Evolutionary conservation across 2,329 filamentous ascomycete species (phyloP).

Genomic region (Nakataea oryzae): DNA sequence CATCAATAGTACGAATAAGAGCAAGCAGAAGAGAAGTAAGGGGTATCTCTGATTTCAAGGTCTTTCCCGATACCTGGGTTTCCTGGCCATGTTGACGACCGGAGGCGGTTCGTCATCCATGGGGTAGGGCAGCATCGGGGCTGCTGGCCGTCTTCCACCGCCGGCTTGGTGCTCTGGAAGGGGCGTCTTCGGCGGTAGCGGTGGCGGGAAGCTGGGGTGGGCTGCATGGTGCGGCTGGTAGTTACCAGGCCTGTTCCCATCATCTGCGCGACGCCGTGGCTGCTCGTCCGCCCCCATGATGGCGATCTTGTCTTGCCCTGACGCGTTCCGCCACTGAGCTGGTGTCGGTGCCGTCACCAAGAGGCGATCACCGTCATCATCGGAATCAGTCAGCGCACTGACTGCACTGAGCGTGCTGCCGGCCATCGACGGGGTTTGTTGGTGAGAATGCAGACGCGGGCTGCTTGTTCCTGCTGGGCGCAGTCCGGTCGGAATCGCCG

Average conservation of each 20-base stretch:
- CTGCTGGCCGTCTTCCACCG: constrained; percentile 19
- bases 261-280: constrained; percentile 27
- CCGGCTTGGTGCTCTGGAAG: constrained; percentile 40
- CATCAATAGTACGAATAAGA: background rate
- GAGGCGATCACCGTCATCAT: constrained; percentile 40
- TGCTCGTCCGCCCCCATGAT: constrained; percentile 51
- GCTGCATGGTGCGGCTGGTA: constrained; percentile 14
- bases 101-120: constrained; percentile 71
- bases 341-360: constrained; percentile 47
- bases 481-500: constrained; percentile 11
- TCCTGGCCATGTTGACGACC: constrained; percentile 72
- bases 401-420: constrained; percentile 8
- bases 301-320: constrained; percentile 58
- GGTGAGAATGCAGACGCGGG: constrained; percentile 9
- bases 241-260: constrained; percentile 15
- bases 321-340: constrained; percentile 44
- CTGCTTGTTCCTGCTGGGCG: background rate
- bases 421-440: background rate
- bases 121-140: constrained; percentile 59
- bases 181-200: constrained; percentile 68
- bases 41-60: background rate
- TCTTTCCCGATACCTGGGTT: constrained; percentile 55
- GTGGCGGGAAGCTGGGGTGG: constrained; percentile 50
- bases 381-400: constrained; percentile 7
- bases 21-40: background rate